phyloP scores from a whole-genome alignment of 176 grass and related monocot genomes.

The Cenchrus fungigraminus region DNA sequence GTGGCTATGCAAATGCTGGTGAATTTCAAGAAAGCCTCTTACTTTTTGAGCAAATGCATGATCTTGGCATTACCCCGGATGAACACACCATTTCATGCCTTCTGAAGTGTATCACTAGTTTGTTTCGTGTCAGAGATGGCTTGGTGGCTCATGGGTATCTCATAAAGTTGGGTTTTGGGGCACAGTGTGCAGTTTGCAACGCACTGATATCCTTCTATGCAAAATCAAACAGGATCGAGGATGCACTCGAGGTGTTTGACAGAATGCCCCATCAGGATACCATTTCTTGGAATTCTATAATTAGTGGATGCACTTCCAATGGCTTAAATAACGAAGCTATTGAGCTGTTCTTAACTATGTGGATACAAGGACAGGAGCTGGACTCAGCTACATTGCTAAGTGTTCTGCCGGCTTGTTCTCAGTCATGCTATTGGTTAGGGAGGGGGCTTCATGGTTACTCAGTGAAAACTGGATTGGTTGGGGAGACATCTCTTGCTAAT shows the following conservation, averaged over 20 bases:
- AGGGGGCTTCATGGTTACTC: constrained; percentile 67
- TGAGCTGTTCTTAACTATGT: constrained; percentile 62
- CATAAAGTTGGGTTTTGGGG: constrained; percentile 67
- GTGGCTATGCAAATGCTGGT: constrained; percentile 62
- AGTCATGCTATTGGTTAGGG: constrained; percentile 52
- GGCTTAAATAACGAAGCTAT: constrained; percentile 47
- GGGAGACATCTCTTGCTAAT: constrained; percentile 57
- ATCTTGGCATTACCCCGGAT: constrained; percentile 55
- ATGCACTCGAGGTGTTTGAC: constrained; percentile 62
- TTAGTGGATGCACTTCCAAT: constrained; percentile 69
- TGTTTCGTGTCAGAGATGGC: constrained; percentile 47
- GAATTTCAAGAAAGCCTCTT: constrained; percentile 65
- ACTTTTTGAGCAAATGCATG: constrained; percentile 70
- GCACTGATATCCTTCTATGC: constrained; percentile 68
- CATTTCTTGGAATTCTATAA: constrained; percentile 87
- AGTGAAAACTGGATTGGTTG: constrained; percentile 60
- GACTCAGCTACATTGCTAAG: constrained; percentile 65
- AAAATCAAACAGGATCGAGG: constrained; percentile 58
- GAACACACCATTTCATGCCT: constrained; percentile 68
- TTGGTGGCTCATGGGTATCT: constrained; percentile 61
- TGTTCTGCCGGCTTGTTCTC: constrained; percentile 73
- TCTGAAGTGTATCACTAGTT: constrained; percentile 70
- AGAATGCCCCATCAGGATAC: constrained; percentile 71
- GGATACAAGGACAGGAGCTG: constrained; percentile 54
- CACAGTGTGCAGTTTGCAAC: constrained; percentile 73